phyloP scores from a whole-genome alignment of 2,329 filamentous ascomycete species.

The Penicillium oxalicum region DNA sequence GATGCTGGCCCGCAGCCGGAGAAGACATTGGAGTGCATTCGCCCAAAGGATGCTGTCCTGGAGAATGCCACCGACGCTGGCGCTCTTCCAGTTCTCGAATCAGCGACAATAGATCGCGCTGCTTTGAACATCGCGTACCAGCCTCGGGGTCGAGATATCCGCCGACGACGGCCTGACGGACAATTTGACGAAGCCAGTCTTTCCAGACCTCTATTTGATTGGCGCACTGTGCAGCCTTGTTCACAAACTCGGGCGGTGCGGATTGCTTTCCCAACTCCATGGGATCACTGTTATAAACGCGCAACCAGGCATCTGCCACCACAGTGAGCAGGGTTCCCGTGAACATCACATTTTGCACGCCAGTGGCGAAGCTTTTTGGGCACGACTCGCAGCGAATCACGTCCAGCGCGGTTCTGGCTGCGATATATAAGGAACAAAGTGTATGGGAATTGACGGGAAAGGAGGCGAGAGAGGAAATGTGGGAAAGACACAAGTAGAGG shows the following conservation, averaged over 20 bases:
- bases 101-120: conserved; percentile 33
- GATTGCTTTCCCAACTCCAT: conserved; percentile 32
- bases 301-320: conserved; percentile 41
- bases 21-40: conserved; percentile 8
- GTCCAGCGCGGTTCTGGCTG: conserved; percentile 35
- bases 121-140: conserved; percentile 24
- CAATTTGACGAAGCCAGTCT: conserved; percentile 34
- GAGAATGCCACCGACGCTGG: conserved; percentile 39
- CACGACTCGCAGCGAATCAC: conserved; percentile 41
- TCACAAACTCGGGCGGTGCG: conserved; percentile 28
- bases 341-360: conserved; percentile 44
- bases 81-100: conserved; percentile 39
- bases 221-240: conserved; percentile 22
- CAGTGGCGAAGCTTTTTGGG: conserved; percentile 37
- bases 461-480: conserved; percentile 36
- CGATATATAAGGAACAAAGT: conserved; percentile 39
- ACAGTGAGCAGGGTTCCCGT: conserved; percentile 42
- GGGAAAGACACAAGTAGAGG: conserved; percentile 41
- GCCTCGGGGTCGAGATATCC: conserved; percentile 21
- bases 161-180: conserved; percentile 34
- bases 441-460: conserved; percentile 41
- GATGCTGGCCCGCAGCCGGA: background rate
- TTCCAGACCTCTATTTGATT: conserved; percentile 30
- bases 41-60: conserved; percentile 18
- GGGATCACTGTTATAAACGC: conserved; percentile 33